Conservation (phyloP, 305 asterid species). For the Solanum aculeatissimum region DNA sequence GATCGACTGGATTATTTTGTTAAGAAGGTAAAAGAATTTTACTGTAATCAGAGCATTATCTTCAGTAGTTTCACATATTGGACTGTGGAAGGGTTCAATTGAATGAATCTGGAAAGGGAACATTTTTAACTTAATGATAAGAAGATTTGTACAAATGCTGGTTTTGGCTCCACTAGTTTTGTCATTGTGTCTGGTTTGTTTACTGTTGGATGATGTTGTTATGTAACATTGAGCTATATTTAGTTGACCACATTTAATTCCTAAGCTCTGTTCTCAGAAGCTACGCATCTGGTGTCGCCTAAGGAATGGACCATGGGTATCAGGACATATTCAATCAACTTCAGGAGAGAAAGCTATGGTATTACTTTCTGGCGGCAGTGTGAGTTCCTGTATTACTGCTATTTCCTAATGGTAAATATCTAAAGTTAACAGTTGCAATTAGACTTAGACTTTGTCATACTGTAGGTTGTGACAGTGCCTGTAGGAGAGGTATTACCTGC, state of each 20-base stretch:
- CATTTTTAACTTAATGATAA: not conserved
- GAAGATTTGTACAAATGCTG: not conserved
- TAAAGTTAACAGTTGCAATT: slow-evolving; percentile 1
- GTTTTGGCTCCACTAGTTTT: not conserved
- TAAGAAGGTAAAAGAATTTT: slow-evolving; percentile 38
- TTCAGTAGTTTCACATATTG: not conserved
- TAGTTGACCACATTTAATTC: not conserved
- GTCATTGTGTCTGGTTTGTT: not conserved
- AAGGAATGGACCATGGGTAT: slow-evolving; percentile 43
- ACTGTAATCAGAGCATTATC: not conserved
- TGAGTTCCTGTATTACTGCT: slow-evolving; percentile 27
- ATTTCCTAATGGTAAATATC: not conserved
- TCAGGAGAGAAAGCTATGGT: slow-evolving; percentile 60
- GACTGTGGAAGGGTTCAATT: not conserved
- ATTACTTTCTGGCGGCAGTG: slow-evolving; percentile 52
- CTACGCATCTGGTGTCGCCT: slow-evolving; percentile 64
- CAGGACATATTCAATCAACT: slow-evolving; percentile 59
- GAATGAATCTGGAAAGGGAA: not conserved
- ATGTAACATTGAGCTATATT: not conserved
- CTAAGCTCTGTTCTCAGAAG: slow-evolving; percentile 32
- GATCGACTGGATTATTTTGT: slow-evolving; percentile 48
- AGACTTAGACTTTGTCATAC: slow-evolving; percentile 10
- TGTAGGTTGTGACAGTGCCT: slow-evolving; percentile 55
- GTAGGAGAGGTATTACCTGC: slow-evolving; percentile 67
- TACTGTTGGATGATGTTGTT: not conserved